phyloP scores from a whole-genome alignment of 495 filamentous ascomycete species.

The Xylaria acuta region DNA sequence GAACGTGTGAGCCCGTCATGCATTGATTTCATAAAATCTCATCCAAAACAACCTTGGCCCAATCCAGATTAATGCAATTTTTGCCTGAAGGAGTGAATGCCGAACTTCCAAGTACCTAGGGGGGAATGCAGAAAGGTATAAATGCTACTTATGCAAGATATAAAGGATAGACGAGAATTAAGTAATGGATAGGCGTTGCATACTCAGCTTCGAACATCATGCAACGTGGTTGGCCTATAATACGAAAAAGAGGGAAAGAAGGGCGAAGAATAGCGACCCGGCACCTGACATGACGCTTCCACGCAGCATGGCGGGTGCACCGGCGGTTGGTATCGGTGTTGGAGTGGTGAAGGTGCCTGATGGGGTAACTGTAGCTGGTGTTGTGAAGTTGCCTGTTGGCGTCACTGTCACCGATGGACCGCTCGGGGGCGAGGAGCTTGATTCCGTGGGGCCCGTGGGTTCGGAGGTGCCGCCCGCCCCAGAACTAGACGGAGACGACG shows the following conservation, averaged over 20 bases:
- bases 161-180: slow-evolving; percentile 7
- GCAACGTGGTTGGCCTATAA: not conserved
- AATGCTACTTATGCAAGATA: slow-evolving; percentile 3
- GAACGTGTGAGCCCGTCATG: slow-evolving; percentile 7
- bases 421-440: not conserved
- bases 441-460: not conserved
- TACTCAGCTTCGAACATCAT: not conserved
- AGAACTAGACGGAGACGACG: not conserved
- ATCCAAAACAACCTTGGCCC: not conserved
- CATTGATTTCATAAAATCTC: not conserved
- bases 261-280: slow-evolving; percentile 13
- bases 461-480: not conserved
- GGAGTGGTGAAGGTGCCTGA: slow-evolving; percentile 1
- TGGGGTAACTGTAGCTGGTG: not conserved
- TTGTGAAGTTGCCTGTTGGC: not conserved
- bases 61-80: not conserved
- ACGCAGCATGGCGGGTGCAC: slow-evolving; percentile 12
- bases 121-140: not conserved
- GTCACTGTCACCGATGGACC: slow-evolving; percentile 5
- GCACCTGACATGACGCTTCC: not conserved
- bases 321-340: slow-evolving; percentile 11
- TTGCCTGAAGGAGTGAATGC: not conserved
- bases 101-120: no score
- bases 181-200: not conserved
- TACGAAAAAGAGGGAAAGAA: slow-evolving; percentile 24